Evolutionary conservation across 192 early-diverging fungal genomes (phyloP), one percentile per base, ranked within the genome.

Genomic region (Backusella sp.): DNA sequence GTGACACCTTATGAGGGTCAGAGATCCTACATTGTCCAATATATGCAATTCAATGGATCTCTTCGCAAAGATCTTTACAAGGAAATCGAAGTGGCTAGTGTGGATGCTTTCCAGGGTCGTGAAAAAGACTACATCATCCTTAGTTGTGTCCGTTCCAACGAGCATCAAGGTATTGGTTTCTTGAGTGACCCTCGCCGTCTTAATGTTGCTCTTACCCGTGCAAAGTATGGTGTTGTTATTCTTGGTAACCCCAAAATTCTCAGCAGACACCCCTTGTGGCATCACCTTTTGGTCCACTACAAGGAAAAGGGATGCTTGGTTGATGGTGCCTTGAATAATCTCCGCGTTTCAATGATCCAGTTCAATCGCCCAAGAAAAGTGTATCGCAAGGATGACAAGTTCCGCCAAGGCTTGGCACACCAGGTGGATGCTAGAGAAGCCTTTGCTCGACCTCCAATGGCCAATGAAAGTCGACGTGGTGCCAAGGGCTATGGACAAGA

Each of bases 81-180:
- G 85, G 96, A 98, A 37, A 96, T 99, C 23, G 98, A 99, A 80
- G 96, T 99, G 4, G 97, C 97, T 30, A 96, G 94, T 79, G 98
- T 99, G 12, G 98, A 99, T 75, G 97, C 98, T 8, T 99, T 99
- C 91, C 98, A 99, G 76, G 98, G 98, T 49, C 94, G 98, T 79
- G 98, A 99, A 79, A 99, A 99, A 85, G 98, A 98, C 79, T 99
- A 98, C 75, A 99, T 99, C 73, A 98, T 99, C 80, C 86, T 99
- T 70, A 94, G 94, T 73, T 98, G 96, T 79, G 98, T 99, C 41
- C 91, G 98, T 46, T 96, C 94, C 74, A 99, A 99, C 83, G 97
- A 98, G 70, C 94, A 96, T 77, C 97, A 96, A 76, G 97, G 97
- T 12, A 98, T 98, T 75, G 95, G 94, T 36, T 97, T 97, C 82